Conservation (phyloP, 495 filamentous ascomycete genomes). For the Xylaria intraflava region DNA sequence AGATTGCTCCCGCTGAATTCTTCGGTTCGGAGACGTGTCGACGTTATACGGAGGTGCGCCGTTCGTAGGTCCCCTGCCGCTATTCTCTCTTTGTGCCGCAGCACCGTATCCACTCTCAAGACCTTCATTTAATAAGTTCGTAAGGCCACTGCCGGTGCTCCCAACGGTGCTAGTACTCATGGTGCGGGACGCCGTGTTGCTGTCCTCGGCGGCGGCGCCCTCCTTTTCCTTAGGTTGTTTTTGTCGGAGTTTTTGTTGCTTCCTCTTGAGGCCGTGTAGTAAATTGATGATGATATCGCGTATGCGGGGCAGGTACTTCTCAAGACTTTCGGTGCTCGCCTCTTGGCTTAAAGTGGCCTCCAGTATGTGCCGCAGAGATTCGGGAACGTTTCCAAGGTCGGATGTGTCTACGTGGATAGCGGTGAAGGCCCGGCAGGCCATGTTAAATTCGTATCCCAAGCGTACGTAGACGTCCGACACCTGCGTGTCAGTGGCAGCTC, state of each 20-base stretch:
- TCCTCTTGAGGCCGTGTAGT: conserved; percentile 90
- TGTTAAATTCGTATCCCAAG: conserved; percentile 96
- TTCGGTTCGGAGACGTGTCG: conserved; percentile 36
- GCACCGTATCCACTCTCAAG: conserved; percentile 39
- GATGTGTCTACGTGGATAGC: conserved; percentile 91
- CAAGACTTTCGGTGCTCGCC: conserved; percentile 84
- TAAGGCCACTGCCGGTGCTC: conserved; percentile 55
- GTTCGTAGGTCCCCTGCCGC: not conserved
- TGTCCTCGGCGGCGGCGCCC: conserved; percentile 35
- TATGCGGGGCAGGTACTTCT: conserved; percentile 85
- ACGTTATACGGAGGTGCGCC: not conserved
- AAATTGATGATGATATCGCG: conserved; percentile 98
- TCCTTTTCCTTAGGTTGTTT: conserved; percentile 65
- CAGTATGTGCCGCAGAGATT: conserved; percentile 79
- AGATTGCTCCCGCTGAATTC: conserved; percentile 41
- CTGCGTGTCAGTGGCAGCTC: conserved; percentile 81
- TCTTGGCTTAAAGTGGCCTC: conserved; percentile 96
- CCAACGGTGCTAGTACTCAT: conserved; percentile 60
- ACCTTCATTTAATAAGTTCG: conserved; percentile 59
- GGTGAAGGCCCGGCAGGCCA: conserved; percentile 91
- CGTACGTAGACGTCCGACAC: conserved; percentile 98
- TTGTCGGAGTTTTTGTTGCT: conserved; percentile 84
- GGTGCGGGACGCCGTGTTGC: conserved; percentile 44
- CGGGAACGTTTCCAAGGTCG: conserved; percentile 91
- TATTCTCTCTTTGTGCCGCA: conserved; percentile 19